Base-by-base conservation (phyloP, 805 yeast genomes). In the Candida ortonii region DNA sequence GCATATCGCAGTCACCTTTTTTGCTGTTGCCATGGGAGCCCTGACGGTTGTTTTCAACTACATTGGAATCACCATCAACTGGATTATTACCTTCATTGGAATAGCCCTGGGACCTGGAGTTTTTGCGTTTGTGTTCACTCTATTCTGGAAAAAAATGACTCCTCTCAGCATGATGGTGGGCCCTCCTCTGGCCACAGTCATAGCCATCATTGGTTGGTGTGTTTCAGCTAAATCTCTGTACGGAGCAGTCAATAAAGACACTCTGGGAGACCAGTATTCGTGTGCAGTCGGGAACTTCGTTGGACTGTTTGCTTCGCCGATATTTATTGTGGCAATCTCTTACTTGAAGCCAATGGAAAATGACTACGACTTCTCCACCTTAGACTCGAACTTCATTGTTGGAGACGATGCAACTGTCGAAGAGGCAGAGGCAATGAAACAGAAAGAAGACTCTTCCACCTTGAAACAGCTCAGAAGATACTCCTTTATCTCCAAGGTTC, bases 51-150 rank as follows among this genome's bases (percentile, higher is more conserved):
- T 60, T 14, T 64, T 67, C 51, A 64, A 64, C 49, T 64, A 66
- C 39, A 53, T 60, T 30, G 70, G 70, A 15, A 61, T 65, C 33
- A 60, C 68, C 19, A 60, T 62, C 18, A 57, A 63, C 5, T 67
- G 70, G 70, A 48, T 66, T 16, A 46, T 64, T 29, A 52, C 69
- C 42, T 56, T 70, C 49, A 70, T 70, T 70, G 76, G 76, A 14
- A 61, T 70, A 29, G 67, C 68, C 16, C 63, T 70, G 31, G 74
- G 75, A 20, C 75, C 76, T 27, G 76, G 70, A 17, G 76, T 70
- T 13, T 61, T 70, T 40, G 71, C 75, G 1, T 55, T 69, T 11
- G 64, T 70, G 11, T 50, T 69, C 37, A 64, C 75, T 0, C 55
- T 70, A 32, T 65, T 70, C 38, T 68, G 70, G 28, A 57, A 46